A percentile compares a stretch with the other conserved stretches of the same genome.
These are phyloP conservation scores for Schizothecium vesticola DNA, from an alignment of 495 filamentous ascomycete species.

Conservation along the genomic window DNA sequence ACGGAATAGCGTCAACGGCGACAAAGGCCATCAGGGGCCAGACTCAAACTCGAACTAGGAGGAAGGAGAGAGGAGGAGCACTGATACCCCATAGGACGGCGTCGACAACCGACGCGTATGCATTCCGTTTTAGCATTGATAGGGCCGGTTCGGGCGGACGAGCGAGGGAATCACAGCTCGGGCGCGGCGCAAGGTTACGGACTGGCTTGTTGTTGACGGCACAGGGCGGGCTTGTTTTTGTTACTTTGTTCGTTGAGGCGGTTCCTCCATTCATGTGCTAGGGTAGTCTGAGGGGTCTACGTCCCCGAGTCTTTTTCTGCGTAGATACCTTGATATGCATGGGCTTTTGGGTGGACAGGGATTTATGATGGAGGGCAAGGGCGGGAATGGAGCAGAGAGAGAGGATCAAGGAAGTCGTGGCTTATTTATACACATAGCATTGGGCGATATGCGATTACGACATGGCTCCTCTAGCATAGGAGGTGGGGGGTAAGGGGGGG, in stretches of 20 bases:
- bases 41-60: background rate
- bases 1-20: background rate
- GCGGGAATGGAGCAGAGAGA: background rate
- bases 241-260: background rate
- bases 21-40: background rate
- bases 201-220: background rate
- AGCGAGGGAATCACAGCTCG: background rate
- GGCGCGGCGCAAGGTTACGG: background rate
- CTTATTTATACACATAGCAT: conserved; percentile 1
- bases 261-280: background rate
- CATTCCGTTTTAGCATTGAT: background rate
- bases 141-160: background rate
- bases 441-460: background rate
- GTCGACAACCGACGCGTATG: background rate
- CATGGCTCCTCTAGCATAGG: conserved; percentile 2
- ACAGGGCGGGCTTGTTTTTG: background rate
- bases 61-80: background rate
- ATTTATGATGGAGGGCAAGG: background rate
- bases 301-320: conserved; percentile 1
- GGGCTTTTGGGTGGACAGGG: background rate
- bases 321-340: conserved; percentile 9
- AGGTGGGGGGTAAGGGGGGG: background rate
- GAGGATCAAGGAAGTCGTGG: background rate
- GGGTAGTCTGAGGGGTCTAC: background rate
- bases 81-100: background rate